Evolutionary conservation across 768 basidiomycete species (phyloP).

Genomic region (Russula abietina): DNA sequence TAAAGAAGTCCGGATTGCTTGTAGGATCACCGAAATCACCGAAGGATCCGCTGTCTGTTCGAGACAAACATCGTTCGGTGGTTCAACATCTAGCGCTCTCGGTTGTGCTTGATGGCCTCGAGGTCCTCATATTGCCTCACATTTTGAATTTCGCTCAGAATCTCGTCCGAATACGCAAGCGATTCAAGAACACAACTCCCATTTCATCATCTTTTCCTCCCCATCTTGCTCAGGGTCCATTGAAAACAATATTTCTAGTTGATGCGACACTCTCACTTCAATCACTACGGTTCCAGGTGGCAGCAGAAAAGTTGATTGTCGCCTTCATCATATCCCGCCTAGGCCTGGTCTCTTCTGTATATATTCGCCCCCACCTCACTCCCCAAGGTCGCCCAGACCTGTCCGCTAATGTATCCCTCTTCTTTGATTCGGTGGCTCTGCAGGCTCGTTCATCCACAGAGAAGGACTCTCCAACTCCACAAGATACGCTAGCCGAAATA

Average conservation of each 20-base stretch:
- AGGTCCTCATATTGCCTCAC: constrained; percentile 24
- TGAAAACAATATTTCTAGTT: constrained; percentile 25
- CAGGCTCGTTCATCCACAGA: constrained; percentile 51
- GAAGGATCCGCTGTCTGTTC: constrained; percentile 11
- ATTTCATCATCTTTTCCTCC: neutral
- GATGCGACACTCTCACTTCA: constrained; percentile 41
- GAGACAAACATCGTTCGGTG: constrained; percentile 16
- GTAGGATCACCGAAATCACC: constrained; percentile 12
- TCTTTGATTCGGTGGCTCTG: constrained; percentile 49
- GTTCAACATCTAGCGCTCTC: constrained; percentile 21
- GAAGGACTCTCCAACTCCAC: constrained; percentile 36
- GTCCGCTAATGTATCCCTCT: constrained; percentile 44
- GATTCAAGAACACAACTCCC: neutral
- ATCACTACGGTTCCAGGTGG: constrained; percentile 50
- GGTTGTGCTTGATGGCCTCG: constrained; percentile 13
- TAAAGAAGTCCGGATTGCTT: constrained; percentile 15
- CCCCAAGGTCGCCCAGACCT: constrained; percentile 30
- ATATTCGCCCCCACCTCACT: constrained; percentile 27
- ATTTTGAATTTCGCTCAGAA: constrained; percentile 21
- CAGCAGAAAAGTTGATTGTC: constrained; percentile 63
- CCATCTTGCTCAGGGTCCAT: neutral
- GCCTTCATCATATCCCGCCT: constrained; percentile 47
- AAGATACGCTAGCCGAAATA: constrained; percentile 59
- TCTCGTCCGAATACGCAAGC: constrained; percentile 15
- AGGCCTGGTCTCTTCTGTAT: constrained; percentile 34